Base-by-base conservation (phyloP, 2,329 filamentous ascomycete genomes). In the Fusarium protoensiforme region DNA sequence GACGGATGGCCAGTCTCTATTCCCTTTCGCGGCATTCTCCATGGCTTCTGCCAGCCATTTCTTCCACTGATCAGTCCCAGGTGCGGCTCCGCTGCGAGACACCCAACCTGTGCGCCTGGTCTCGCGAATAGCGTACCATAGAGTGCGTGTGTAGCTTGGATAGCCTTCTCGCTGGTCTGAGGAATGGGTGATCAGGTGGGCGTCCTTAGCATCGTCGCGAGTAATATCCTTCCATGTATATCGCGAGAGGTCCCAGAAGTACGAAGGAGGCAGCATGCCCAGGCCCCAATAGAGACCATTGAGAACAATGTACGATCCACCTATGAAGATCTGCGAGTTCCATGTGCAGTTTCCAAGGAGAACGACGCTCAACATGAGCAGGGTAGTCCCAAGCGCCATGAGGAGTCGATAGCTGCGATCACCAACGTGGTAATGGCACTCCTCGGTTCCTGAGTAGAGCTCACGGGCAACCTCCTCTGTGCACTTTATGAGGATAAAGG, bases 341-440 rank as follows among this genome's bases (percentile, higher is more conserved):
- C 89, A 91, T n/a, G 85, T 85, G 79, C 89, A 90, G 77, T 92
- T 92, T 2, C 89, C 90, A 36, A 92, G 80, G 16, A 91, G 80
- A 14, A 92, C 88, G 13, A 92, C 88, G 1, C 87, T 85, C 5
- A 88, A 77, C 90, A 92, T 92, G 51, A 92, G 85, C 29, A 91
- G 72, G 10, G 89, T 85, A 10, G 90, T 92, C 36, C 88, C 89
- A 2, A 87, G 46, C 0, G 86, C 89, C 81, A 92, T 90, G 9
- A 91, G 84, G 1, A 83, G 78, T 22, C 87, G 85, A 77, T 91
- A 90, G 2, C 75, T 74, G n/a, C 77, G 81, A 31, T 80, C 83
- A 5, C 80, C 80, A 46, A 91, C 85, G 27, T 84, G 82, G 74
- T 91, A 92, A 31, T 86, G 77, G 78, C 90, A 92, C 74, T 89